Conservation (phyloP, 2,329 filamentous ascomycete genomes). For the Emmonsiellopsis sp. region DNA sequence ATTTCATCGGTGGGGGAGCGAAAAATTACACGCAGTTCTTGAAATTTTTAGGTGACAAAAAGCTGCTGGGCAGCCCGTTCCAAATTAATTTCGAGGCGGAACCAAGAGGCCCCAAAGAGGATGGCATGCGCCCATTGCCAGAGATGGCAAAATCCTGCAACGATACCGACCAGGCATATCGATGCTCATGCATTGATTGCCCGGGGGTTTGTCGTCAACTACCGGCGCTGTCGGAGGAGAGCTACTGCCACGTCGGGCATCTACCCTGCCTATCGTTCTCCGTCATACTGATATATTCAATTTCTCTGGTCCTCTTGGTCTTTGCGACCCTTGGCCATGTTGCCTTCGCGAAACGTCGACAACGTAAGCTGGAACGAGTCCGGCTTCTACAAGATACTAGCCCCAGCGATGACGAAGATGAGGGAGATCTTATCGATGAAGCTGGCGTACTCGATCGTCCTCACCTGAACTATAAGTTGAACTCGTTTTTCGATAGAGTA, state of each 20-base stretch:
- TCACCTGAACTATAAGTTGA: constrained; percentile 70
- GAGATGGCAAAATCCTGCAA: constrained; percentile 81
- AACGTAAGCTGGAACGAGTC: constrained; percentile 71
- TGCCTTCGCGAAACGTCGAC: constrained; percentile 63
- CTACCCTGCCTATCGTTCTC: constrained; percentile 92
- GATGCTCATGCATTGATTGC: constrained; percentile 91
- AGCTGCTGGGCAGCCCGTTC: constrained; percentile 82
- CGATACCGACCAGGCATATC: constrained; percentile 72
- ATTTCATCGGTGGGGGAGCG: constrained; percentile 89
- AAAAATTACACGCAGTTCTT: constrained; percentile 81
- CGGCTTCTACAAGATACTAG: constrained; percentile 75
- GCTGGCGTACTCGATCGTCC: constrained; percentile 70
- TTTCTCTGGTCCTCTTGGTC: constrained; percentile 61
- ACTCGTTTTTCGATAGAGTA: constrained; percentile 68
- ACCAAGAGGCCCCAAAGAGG: constrained; percentile 50
- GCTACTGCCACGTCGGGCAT: constrained; percentile 71
- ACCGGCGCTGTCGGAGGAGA: constrained; percentile 60
- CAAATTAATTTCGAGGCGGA: constrained; percentile 82
- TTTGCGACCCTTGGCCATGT: constrained; percentile 63
- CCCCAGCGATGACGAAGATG: constrained; percentile 87
- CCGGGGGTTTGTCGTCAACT: constrained; percentile 75
- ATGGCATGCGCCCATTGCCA: constrained; percentile 61
- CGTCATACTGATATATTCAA: constrained; percentile 75
- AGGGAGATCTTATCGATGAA: constrained; percentile 72
- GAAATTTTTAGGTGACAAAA: constrained; percentile 89